Base-by-base conservation (phyloP, 2,329 filamentous ascomycete species). In the Epichloe scottii region DNA sequence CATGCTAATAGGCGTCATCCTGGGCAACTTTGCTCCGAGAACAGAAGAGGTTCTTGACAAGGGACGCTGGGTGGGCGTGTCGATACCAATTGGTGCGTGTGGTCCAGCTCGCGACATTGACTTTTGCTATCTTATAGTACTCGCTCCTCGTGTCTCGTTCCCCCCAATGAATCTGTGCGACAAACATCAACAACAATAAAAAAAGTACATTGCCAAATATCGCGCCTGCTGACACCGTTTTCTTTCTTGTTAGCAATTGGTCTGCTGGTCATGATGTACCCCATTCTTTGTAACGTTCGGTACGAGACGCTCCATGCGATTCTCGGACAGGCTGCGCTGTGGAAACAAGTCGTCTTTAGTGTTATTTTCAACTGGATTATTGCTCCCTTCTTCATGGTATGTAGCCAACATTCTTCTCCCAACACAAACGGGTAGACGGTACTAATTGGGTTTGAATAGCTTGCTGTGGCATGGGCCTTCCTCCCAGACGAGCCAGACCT, bases 181-280 rank as follows among this genome's bases (percentile, higher is more conserved):
- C 26, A 30, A 30, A 11, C 7, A 30, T 30, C 3, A 2, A 11
- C 26, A 3, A 30, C 3, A 11, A 30, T 1, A 0, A 10, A 30
- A 30, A 30, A 30, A n/a, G n/a, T 10, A 4, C 26, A 30, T 30
- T 30, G 26, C 26, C 26, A 30, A 30, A 30, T 30, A 30, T 11
- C 11, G 26, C 26, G 26, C 26, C 26, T 30, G 26, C 26, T 30
- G 26, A 30, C 26, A 11, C 26, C 26, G 26, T 30, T 0, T 30
- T 30, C 26, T 30, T 30, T 30, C 10, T 30, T 30, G 26, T 1
- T 17, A 87, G 87, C 88, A 0, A 71, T 94, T 46, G 88, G 89
- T 0, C 69, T 95, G 1, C 74, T 95, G 1, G 82, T 94, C 41
- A 95, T 95, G 88, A 95, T 95, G 87, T 95, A 93, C 61, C 89